Percentiles rank a stretch among this genome's conserved stretches.
Evolutionary conservation across 169 alveolate genomes (phyloP).

Genomic region (Plasmodium knowlesi): DNA sequence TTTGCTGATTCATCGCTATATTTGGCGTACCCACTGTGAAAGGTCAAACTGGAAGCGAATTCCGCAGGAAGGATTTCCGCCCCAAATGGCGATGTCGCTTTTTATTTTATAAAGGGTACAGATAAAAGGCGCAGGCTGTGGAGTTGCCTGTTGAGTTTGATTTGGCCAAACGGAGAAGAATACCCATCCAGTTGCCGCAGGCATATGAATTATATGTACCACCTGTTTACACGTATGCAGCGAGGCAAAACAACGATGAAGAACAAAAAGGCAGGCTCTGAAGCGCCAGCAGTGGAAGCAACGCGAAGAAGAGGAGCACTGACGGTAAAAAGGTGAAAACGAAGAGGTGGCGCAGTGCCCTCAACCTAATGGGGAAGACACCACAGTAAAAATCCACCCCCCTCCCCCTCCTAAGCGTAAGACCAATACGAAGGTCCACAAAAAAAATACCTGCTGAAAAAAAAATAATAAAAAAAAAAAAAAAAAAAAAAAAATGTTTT

Average conservation of each 20-base stretch:
- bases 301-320: neutral
- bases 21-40: neutral
- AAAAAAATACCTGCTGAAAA: neutral
- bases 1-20: neutral
- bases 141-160: neutral
- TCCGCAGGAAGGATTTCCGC: neutral
- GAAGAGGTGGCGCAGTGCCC: neutral
- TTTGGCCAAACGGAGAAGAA: neutral
- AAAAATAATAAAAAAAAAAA: conserved; percentile 2
- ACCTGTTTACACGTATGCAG: neutral
- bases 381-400: neutral
- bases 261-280: neutral
- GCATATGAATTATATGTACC: neutral
- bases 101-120: neutral
- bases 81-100: neutral
- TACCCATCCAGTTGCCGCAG: neutral
- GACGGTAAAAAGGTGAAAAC: neutral
- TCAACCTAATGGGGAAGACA: neutral
- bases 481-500: conserved; percentile 75
- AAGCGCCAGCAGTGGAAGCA: neutral
- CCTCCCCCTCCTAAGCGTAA: neutral
- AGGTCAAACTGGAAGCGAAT: neutral
- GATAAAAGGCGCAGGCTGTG: neutral
- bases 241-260: neutral
- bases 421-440: neutral